Evolutionary conservation across 1,139 yeast species (phyloP).

Genomic region (Blastobotrys elegans): DNA sequence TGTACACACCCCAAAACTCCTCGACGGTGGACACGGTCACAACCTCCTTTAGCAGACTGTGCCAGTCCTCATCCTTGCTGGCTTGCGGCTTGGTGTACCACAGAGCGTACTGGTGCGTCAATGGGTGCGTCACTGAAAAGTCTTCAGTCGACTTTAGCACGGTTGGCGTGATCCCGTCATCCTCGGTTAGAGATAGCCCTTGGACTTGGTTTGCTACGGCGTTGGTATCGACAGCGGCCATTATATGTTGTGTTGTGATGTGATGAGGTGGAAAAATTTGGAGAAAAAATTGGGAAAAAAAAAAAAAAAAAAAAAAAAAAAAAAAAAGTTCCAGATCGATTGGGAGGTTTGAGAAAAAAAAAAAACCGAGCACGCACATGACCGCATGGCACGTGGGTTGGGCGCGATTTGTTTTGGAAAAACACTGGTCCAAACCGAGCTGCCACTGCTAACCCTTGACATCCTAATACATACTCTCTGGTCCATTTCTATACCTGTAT

Average conservation of each 20-base stretch:
- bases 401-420: too few relatives aligned
- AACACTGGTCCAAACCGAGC: too few relatives aligned
- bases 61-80: conserved; percentile 74
- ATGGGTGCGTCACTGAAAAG: conserved; percentile 82
- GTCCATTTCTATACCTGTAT: too few relatives aligned
- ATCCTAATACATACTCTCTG: too few relatives aligned
- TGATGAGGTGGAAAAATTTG: too few relatives aligned
- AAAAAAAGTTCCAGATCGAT: too few relatives aligned
- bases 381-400: too few relatives aligned
- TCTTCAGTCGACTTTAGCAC: conserved; percentile 65
- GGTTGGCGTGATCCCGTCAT: conserved; percentile 35
- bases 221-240: conserved; percentile 14
- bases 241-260: too few relatives aligned
- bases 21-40: conserved; percentile 90
- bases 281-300: too few relatives aligned
- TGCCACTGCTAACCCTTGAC: too few relatives aligned
- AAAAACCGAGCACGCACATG: too few relatives aligned
- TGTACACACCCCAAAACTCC: conserved; percentile 98
- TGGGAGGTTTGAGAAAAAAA: too few relatives aligned
- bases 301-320: neutral
- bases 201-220: conserved; percentile 25
- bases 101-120: conserved; percentile 89
- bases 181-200: conserved; percentile 20
- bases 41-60: conserved; percentile 87
- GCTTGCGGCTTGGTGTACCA: conserved; percentile 92